Evolutionary conservation across 768 basidiomycete genomes (phyloP), one percentile per base, ranked within the genome.

Genomic region (Sporobolomyces phaffii): DNA sequence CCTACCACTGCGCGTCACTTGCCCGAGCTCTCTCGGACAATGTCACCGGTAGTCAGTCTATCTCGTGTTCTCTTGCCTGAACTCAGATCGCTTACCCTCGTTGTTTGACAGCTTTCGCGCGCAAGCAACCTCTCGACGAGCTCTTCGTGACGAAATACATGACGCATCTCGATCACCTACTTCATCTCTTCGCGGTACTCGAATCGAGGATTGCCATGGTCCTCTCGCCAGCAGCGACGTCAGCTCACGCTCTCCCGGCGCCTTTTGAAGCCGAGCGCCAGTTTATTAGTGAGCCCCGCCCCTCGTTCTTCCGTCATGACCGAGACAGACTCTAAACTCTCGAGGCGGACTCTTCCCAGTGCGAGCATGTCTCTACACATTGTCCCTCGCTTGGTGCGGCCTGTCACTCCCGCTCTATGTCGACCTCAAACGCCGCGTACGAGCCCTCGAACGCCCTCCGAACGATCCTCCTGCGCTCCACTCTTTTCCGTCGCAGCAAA

Each of bases 31-130:
- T 64, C 26, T 59, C 66, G 13, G 67, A 68, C 29, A 33, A 57
- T 7, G 49, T 72, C n/a, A 68, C 60, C 7, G 70, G 70, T 36
- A 71, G 69, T 70, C 24, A 20, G 69, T 59, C n/a, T n/a, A n/a
- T n/a, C n/a, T n/a, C n/a, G n/a, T n/a, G n/a, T n/a, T n/a, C n/a
- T n/a, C n/a, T n/a, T n/a, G n/a, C n/a, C n/a, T n/a, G n/a, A n/a
- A n/a, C n/a, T n/a, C n/a, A n/a, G n/a, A n/a, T n/a, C n/a, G n/a
- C n/a, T n/a, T n/a, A n/a, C n/a, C n/a, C n/a, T n/a, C n/a, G n/a
- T 26, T 28, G 36, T 47, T 17, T 20, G 3, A 1, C 64, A 72
- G 65, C 70, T 7, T 61, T 58, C 40, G 60, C 60, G 22, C 66
- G 70, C 18, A 43, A 57, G 2, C 60, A 62, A 40, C 66, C 70